A percentile compares a stretch with the other conserved stretches of the same genome.
Evolutionary conservation across 306 rosid species (phyloP).

Genomic region (Betula pendula): DNA sequence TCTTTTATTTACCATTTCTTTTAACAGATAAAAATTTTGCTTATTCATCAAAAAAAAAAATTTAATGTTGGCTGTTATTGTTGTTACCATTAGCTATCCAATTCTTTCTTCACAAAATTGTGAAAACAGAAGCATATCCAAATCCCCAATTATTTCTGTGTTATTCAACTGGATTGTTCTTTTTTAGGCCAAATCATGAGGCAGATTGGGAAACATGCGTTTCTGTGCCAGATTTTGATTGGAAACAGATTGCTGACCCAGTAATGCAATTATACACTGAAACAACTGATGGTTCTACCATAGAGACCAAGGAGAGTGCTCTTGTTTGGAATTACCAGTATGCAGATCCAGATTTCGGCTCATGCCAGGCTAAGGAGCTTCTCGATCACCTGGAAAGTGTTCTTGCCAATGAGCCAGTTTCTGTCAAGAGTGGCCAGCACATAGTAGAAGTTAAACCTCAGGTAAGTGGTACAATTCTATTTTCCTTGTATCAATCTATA

Average conservation of each 20-base stretch:
- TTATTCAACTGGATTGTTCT: slow-evolving; percentile 9
- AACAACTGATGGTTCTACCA: slow-evolving; percentile 86
- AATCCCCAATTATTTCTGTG: not conserved
- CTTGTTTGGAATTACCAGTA: slow-evolving; percentile 85
- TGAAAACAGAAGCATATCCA: not conserved
- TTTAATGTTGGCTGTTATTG: not conserved
- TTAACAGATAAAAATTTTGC: not conserved
- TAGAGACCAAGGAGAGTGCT: slow-evolving; percentile 84
- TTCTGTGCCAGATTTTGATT: slow-evolving; percentile 57
- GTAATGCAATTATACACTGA: slow-evolving; percentile 83
- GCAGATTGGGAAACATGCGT: slow-evolving; percentile 78
- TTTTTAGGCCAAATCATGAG: slow-evolving; percentile 58
- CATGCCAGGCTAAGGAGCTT: slow-evolving; percentile 93
- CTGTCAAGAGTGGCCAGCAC: slow-evolving; percentile 79
- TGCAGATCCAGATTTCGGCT: slow-evolving; percentile 87
- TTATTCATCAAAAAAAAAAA: too few species aligned
- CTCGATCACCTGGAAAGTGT: slow-evolving; percentile 92
- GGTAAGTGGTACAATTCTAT: slow-evolving; percentile 42
- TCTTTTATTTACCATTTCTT: not conserved
- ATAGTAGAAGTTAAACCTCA: slow-evolving; percentile 96
- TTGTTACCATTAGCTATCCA: not conserved
- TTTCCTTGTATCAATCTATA: not conserved
- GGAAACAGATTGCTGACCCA: slow-evolving; percentile 88
- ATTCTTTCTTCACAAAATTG: not conserved
- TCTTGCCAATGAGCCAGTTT: slow-evolving; percentile 86